phyloP scores from a whole-genome alignment of 371 early-diverging fungal genomes.

The Nematocida homosporus region DNA sequence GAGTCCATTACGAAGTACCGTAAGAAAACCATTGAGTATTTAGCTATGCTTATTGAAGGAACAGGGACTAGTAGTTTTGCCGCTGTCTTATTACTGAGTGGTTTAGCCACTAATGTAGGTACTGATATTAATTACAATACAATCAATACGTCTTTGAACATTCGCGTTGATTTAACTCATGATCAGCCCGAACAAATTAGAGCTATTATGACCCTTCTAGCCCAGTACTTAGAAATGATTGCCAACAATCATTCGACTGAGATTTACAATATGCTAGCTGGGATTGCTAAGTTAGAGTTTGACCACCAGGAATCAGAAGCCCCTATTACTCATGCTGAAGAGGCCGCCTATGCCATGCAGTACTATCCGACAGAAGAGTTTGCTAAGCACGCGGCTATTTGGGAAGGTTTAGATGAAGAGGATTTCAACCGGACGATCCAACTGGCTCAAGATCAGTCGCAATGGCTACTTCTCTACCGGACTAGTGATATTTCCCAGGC shows the following conservation, averaged over 20 bases:
- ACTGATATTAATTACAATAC: constrained; percentile 9
- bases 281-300: constrained; percentile 40
- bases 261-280: constrained; percentile 52
- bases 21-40: constrained; percentile 55
- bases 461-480: constrained; percentile 60
- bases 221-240: constrained; percentile 36
- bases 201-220: constrained; percentile 21
- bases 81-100: constrained; percentile 48
- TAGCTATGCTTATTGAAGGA: constrained; percentile 40
- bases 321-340: constrained; percentile 55
- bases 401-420: constrained; percentile 50
- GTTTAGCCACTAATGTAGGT: constrained; percentile 37
- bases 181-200: constrained; percentile 17
- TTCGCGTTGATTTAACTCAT: constrained; percentile 51
- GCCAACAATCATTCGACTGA: not conserved
- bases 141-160: constrained; percentile 41
- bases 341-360: constrained; percentile 51
- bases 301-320: constrained; percentile 52
- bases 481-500: not conserved
- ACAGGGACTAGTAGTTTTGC: constrained; percentile 51
- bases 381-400: constrained; percentile 44
- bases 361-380: constrained; percentile 57
- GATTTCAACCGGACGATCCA: constrained; percentile 44
- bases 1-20: constrained; percentile 23
- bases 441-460: constrained; percentile 13